Percentiles rank a stretch among this genome's conserved stretches.
Evolutionary conservation across 2,329 filamentous ascomycete species (phyloP).

Genomic region (Aspergillus carbonarius): DNA sequence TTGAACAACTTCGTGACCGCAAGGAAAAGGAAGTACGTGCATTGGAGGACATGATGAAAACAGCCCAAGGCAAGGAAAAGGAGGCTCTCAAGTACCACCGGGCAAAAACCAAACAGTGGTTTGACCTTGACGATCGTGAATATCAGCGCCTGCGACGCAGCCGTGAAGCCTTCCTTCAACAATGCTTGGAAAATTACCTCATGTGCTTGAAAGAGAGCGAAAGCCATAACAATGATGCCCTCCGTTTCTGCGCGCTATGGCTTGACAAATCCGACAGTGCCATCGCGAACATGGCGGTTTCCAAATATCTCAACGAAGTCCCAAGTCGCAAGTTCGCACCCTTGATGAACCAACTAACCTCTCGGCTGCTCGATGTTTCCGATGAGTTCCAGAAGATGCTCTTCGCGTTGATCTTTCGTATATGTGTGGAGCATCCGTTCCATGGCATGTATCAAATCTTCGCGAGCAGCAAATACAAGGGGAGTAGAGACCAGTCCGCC

Average conservation of each 20-base stretch:
- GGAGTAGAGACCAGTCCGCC: slow-evolving; percentile 69
- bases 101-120: slow-evolving; percentile 78
- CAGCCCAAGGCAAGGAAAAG: slow-evolving; percentile 52
- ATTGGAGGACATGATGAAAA: slow-evolving; percentile 61
- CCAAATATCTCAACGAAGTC: slow-evolving; percentile 67
- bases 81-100: slow-evolving; percentile 61
- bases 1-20: slow-evolving; percentile 74
- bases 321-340: slow-evolving; percentile 89
- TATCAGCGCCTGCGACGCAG: slow-evolving; percentile 74
- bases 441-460: slow-evolving; percentile 98
- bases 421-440: slow-evolving; percentile 90
- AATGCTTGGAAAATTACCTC: slow-evolving; percentile 91
- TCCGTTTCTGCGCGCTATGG: slow-evolving; percentile 94
- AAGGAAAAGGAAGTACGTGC: slow-evolving; percentile 79
- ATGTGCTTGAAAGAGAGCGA: slow-evolving; percentile 82
- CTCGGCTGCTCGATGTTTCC: slow-evolving; percentile 73
- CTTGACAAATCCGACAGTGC: slow-evolving; percentile 78
- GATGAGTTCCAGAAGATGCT: slow-evolving; percentile 75
- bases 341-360: slow-evolving; percentile 94
- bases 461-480: slow-evolving; percentile 70
- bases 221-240: slow-evolving; percentile 80
- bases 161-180: slow-evolving; percentile 77
- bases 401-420: slow-evolving; percentile 70
- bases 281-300: slow-evolving; percentile 74
- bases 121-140: slow-evolving; percentile 85